Conservation (phyloP, 2,329 filamentous ascomycete genomes). For the Emericellopsis cladophorae region DNA sequence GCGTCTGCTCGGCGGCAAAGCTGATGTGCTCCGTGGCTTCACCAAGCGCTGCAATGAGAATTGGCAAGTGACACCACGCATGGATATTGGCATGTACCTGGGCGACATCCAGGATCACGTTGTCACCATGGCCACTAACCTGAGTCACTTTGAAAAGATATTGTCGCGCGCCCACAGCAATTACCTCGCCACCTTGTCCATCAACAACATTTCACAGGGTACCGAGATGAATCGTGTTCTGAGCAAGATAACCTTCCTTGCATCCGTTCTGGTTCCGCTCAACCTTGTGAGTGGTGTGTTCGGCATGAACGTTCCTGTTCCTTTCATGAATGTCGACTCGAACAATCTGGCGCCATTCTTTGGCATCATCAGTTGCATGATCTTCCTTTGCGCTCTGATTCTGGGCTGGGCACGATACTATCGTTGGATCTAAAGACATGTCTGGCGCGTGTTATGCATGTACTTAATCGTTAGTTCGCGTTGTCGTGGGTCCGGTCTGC, state of each 20-base stretch:
- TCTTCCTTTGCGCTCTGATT: slow-evolving; percentile 34
- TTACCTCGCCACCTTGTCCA: slow-evolving; percentile 86
- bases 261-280: slow-evolving; percentile 89
- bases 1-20: slow-evolving; percentile 88
- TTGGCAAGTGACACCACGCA: slow-evolving; percentile 86
- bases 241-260: slow-evolving; percentile 89
- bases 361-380: slow-evolving; percentile 37
- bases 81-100: slow-evolving; percentile 92
- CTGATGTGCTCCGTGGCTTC: slow-evolving; percentile 95
- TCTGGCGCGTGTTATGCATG: neutral
- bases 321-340: slow-evolving; percentile 36
- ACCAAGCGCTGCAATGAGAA: slow-evolving; percentile 98
- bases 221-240: slow-evolving; percentile 81
- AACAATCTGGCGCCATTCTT: slow-evolving; percentile 43
- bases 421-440: slow-evolving; percentile 27
- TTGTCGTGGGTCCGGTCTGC: too few species aligned
- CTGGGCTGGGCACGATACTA: slow-evolving; percentile 31
- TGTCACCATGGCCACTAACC: slow-evolving; percentile 96
- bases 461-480: neutral
- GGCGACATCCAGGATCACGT: slow-evolving; percentile 99
- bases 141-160: slow-evolving; percentile 96
- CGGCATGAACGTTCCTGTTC: slow-evolving; percentile 76
- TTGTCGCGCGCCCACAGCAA: slow-evolving; percentile 88
- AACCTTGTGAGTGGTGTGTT: slow-evolving; percentile 83
- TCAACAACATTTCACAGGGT: slow-evolving; percentile 80